These are phyloP conservation scores for Chaetomium tenue DNA, from an alignment of 495 filamentous ascomycete species.

Conservation along the genomic window DNA sequence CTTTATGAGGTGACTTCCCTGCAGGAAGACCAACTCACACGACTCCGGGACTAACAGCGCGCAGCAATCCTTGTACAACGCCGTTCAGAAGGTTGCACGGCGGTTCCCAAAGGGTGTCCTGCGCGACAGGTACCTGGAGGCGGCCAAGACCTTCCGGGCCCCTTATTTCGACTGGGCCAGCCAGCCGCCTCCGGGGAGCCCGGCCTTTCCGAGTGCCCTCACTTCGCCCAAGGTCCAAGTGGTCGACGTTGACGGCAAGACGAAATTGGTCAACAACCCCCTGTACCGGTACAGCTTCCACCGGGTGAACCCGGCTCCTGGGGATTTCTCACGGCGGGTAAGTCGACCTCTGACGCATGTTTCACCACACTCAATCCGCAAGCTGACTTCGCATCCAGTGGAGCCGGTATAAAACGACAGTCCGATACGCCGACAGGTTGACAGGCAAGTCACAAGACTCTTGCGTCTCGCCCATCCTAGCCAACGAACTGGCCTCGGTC, in stretches of 20 bases:
- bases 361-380: not conserved
- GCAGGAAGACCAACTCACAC: not conserved
- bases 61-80: slow-evolving; percentile 56
- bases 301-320: slow-evolving; percentile 27
- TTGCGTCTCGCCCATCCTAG: slow-evolving; percentile 50
- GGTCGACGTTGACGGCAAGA: slow-evolving; percentile 37
- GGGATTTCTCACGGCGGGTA: slow-evolving; percentile 26
- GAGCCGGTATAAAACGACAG: slow-evolving; percentile 29
- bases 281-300: slow-evolving; percentile 41
- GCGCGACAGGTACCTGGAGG: slow-evolving; percentile 41
- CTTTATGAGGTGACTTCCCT: slow-evolving; percentile 48
- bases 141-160: slow-evolving; percentile 49
- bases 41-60: slow-evolving; percentile 13
- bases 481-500: slow-evolving; percentile 43
- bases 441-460: slow-evolving; percentile 35
- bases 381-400: slow-evolving; percentile 19
- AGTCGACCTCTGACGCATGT: not conserved
- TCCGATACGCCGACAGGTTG: slow-evolving; percentile 27
- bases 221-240: slow-evolving; percentile 40
- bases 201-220: slow-evolving; percentile 36
- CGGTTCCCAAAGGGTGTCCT: slow-evolving; percentile 49
- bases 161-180: slow-evolving; percentile 61
- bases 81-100: slow-evolving; percentile 50
- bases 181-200: slow-evolving; percentile 28
- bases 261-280: slow-evolving; percentile 37